Evolutionary conservation across 768 basidiomycete species (phyloP).

Genomic region (Agaricus sinodeliciosus): DNA sequence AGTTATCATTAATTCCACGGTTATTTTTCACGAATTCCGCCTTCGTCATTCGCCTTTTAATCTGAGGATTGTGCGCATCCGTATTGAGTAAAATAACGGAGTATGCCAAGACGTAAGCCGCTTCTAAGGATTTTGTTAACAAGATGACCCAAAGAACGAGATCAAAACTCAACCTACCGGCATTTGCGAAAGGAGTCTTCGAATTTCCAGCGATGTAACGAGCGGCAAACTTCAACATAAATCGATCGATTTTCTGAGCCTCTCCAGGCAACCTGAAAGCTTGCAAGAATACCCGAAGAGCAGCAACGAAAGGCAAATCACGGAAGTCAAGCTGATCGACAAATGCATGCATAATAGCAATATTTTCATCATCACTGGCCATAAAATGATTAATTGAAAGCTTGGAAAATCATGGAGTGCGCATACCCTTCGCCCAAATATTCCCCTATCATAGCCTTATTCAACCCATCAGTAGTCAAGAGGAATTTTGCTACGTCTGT

Average conservation of each 20-base stretch:
- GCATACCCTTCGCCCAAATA: slow-evolving; percentile 95
- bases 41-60: slow-evolving; percentile 93
- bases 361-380: slow-evolving; percentile 76
- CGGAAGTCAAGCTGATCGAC: slow-evolving; percentile 89
- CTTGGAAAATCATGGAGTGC: background rate
- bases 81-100: slow-evolving; percentile 96
- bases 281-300: slow-evolving; percentile 85
- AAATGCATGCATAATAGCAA: slow-evolving; percentile 96
- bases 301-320: slow-evolving; percentile 78
- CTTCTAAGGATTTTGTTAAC: slow-evolving; percentile 41
- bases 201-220: slow-evolving; percentile 88
- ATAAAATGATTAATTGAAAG: background rate
- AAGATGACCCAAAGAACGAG: background rate
- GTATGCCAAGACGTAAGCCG: slow-evolving; percentile 92
- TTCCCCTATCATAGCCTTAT: slow-evolving; percentile 95
- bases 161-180: slow-evolving; percentile 43
- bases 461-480: slow-evolving; percentile 84
- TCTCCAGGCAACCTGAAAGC: slow-evolving; percentile 97
- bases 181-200: slow-evolving; percentile 85
- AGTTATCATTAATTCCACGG: slow-evolving; percentile 89
- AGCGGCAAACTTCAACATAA: slow-evolving; percentile 98
- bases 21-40: slow-evolving; percentile 91
- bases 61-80: slow-evolving; percentile 91
- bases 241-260: slow-evolving; percentile 97
- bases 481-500: slow-evolving; percentile 82